These are phyloP conservation scores for Coniella lustricola DNA, from an alignment of 2,329 filamentous ascomycete species.

Conservation along the genomic window DNA sequence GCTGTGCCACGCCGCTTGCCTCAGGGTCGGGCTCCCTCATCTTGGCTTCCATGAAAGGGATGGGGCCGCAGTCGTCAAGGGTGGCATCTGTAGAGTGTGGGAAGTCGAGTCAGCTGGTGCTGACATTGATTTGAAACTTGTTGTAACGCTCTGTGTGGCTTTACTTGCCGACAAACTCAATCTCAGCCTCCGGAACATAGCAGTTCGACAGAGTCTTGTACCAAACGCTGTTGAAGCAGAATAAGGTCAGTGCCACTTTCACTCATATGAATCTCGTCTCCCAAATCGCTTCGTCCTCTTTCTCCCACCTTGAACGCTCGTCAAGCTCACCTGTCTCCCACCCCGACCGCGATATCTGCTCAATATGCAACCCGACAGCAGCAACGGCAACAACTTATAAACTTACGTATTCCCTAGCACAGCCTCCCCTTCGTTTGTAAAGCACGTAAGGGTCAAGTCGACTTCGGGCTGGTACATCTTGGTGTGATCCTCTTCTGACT, in stretches of 20 bases:
- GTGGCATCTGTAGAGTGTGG: not conserved
- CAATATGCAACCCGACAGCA: no score
- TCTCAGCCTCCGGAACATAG: conserved; percentile 12
- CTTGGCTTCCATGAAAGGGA: conserved; percentile 14
- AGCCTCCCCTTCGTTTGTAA: not conserved
- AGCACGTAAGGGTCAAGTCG: conserved; percentile 14
- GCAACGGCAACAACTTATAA: no score
- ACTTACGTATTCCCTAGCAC: conserved; percentile 6
- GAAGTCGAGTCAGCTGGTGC: no score
- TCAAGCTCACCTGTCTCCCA: no score
- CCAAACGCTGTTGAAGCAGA: conserved; percentile 1
- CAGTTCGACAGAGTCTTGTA: conserved; percentile 15
- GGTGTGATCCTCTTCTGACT: conserved; percentile 7
- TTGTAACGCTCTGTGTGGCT: not conserved
- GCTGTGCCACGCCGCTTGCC: not conserved
- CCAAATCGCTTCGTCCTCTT: no score
- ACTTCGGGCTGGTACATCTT: conserved; percentile 16
- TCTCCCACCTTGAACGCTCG: no score
- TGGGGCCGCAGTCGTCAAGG: conserved; percentile 12
- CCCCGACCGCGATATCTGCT: no score
- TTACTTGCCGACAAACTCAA: conserved; percentile 4
- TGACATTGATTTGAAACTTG: not conserved
- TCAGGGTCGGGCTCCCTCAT: conserved; percentile 12
- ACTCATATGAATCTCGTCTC: no score
- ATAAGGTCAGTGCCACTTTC: not conserved